Base-by-base conservation (phyloP, 108 stramenopile species). In the Epithemia pelagica region DNA sequence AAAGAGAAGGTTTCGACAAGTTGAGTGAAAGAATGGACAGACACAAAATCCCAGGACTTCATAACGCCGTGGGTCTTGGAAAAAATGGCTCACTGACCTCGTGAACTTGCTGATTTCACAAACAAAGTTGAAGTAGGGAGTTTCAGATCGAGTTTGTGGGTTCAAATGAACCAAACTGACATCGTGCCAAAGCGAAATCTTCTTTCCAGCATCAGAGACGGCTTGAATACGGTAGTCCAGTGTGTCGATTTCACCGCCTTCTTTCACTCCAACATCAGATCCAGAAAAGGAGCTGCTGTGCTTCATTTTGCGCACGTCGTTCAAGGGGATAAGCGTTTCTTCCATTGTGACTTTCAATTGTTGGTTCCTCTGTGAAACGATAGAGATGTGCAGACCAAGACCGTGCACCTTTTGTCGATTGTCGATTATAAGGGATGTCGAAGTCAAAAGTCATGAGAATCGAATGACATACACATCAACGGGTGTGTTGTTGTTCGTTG, bases 61-160 rank as follows among this genome's bases (percentile, higher is more conserved):
- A 52, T 1, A 46, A 59, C n/a, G n/a, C n/a, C n/a, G n/a, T n/a
- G n/a, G n/a, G n/a, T n/a, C n/a, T n/a, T n/a, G n/a, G n/a, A n/a
- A n/a, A 32, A 5, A 46, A 46, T 10, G 10, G 37, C 37, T 15
- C 37, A 46, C 83, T 19, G 66, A 87, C 86, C 94, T 83, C 21
- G 94, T 91, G 71, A 93, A 98, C 69, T 96, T 96, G 59, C 96
- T 96, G 75, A 98, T 98, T 78, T 98, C 97, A 62, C 95, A 96
- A 25, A 98, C 91, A 69, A 96, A 98, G 78, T 96, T 96, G 31
- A 89, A 73, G 68, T 83, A 88, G 25, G 76, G 80, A 19, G 95
- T 94, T 30, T 75, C 67, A 7, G 77, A 55, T 52, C 85, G 79
- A 30, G 78, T 89, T 0, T 74, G 75, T n/a, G 83, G 82, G 57